phyloP scores from a whole-genome alignment of 306 rosid genomes.

The Vachellia pachyceras region DNA sequence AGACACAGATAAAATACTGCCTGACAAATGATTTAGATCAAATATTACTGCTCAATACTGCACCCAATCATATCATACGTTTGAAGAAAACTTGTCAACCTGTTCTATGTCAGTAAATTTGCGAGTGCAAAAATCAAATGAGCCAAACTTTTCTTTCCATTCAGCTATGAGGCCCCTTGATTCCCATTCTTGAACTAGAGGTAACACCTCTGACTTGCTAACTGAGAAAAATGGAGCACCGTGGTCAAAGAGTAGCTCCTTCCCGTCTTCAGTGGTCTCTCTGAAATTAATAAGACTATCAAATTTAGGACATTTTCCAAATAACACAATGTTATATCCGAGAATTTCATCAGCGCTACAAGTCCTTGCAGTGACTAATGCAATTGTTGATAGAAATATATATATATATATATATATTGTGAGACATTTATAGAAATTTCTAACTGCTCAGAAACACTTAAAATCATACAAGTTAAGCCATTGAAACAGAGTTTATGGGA shows the following conservation, averaged over 20 bases:
- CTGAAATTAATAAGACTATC: conserved; percentile 36
- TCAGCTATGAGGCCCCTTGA: conserved; percentile 72
- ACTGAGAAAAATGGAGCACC: conserved; percentile 86
- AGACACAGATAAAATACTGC: background rate
- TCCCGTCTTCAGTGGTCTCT: conserved; percentile 85
- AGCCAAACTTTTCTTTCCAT: conserved; percentile 80
- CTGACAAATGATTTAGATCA: conserved; percentile 8
- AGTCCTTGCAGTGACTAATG: background rate
- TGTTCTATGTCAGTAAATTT: conserved; percentile 63
- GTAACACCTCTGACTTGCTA: conserved; percentile 56
- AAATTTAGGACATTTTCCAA: conserved; percentile 29
- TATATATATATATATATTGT: too few relatives aligned
- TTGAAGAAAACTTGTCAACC: conserved; percentile 49
- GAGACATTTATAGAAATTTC: background rate
- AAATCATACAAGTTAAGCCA: conserved; percentile 15
- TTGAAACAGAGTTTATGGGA: too few relatives aligned
- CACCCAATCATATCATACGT: conserved; percentile 17
- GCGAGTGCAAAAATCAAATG: conserved; percentile 64
- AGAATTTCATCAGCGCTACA: background rate
- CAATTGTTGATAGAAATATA: too few relatives aligned
- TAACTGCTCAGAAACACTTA: conserved; percentile 18
- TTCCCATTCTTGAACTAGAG: conserved; percentile 80
- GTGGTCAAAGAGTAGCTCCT: conserved; percentile 82
- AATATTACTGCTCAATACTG: background rate
- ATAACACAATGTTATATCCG: conserved; percentile 7